Percentiles rank a stretch among this genome's conserved stretches.
Conservation (phyloP, 306 rosid genomes). For the Castanea mollissima region DNA sequence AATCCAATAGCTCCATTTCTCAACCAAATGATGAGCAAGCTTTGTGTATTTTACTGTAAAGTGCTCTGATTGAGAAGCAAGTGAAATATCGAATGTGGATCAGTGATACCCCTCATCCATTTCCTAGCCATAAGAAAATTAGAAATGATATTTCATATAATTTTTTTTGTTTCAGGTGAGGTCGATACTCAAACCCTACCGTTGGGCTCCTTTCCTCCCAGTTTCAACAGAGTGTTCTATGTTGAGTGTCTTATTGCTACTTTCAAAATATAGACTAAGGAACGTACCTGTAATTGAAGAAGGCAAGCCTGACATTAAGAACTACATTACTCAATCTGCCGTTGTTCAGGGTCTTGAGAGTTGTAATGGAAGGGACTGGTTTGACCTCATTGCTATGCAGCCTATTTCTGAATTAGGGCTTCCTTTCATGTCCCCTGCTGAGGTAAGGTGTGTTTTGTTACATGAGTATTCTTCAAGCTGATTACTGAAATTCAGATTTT, state of each 20-base stretch:
- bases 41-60: background rate
- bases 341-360: conserved; percentile 79
- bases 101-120: background rate
- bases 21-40: background rate
- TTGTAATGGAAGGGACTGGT: conserved; percentile 88
- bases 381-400: conserved; percentile 63
- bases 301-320: conserved; percentile 59
- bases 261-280: conserved; percentile 87
- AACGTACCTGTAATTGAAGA: conserved; percentile 85
- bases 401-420: conserved; percentile 76
- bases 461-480: background rate
- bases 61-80: background rate
- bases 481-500: conserved; percentile 12
- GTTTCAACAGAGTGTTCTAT: conserved; percentile 59
- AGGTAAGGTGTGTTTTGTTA: conserved; percentile 37
- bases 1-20: background rate
- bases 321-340: conserved; percentile 94
- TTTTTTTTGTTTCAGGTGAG: conserved; percentile 57
- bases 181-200: conserved; percentile 59
- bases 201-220: conserved; percentile 87
- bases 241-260: conserved; percentile 81
- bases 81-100: background rate
- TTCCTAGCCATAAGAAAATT: background rate
- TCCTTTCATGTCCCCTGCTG: conserved; percentile 69
- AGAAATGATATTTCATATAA: background rate